These are phyloP conservation scores for Clarireedia sp. DNA, from an alignment of 2,329 filamentous ascomycete species.

Conservation along the genomic window DNA sequence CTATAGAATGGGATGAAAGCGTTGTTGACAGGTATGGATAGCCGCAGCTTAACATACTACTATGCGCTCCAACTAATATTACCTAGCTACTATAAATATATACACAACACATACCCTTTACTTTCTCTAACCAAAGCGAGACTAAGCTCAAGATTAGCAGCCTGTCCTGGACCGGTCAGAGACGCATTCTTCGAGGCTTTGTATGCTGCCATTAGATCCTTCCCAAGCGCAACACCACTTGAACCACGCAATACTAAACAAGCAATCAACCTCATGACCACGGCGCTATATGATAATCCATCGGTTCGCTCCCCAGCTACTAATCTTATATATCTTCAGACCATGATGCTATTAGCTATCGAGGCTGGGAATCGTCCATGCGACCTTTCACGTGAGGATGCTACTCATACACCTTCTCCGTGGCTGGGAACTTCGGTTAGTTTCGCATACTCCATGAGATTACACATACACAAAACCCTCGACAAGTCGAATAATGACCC, in stretches of 20 bases:
- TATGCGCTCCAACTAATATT: constrained; percentile 15
- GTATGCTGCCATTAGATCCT: constrained; percentile 49
- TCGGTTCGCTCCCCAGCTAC: constrained; percentile 33
- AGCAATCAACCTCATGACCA: constrained; percentile 35
- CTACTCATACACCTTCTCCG: constrained; percentile 38
- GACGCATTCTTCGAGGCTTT: constrained; percentile 59
- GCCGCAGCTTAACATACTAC: too few relatives aligned
- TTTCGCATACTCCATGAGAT: constrained; percentile 55
- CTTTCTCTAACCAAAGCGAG: constrained; percentile 49
- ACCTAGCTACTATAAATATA: constrained; percentile 52
- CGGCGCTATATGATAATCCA: constrained; percentile 37
- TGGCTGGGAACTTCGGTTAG: constrained; percentile 60
- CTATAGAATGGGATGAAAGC: constrained; percentile 35
- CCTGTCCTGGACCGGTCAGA: constrained; percentile 48
- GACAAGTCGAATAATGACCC: constrained; percentile 40
- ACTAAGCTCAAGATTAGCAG: constrained; percentile 47
- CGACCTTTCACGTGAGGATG: constrained; percentile 33
- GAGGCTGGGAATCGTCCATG: constrained; percentile 49
- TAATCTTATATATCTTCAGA: constrained; percentile 54
- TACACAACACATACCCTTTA: constrained; percentile 62
- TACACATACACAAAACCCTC: constrained; percentile 41
- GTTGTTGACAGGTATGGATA: constrained; percentile 33
- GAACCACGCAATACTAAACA: constrained; percentile 33
- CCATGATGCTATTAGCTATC: constrained; percentile 56
- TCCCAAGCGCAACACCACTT: constrained; percentile 31